A percentile compares a stretch with the other conserved stretches of the same genome.
Conservation (phyloP, 2,329 filamentous ascomycete species). For the Diplodia mutila region DNA sequence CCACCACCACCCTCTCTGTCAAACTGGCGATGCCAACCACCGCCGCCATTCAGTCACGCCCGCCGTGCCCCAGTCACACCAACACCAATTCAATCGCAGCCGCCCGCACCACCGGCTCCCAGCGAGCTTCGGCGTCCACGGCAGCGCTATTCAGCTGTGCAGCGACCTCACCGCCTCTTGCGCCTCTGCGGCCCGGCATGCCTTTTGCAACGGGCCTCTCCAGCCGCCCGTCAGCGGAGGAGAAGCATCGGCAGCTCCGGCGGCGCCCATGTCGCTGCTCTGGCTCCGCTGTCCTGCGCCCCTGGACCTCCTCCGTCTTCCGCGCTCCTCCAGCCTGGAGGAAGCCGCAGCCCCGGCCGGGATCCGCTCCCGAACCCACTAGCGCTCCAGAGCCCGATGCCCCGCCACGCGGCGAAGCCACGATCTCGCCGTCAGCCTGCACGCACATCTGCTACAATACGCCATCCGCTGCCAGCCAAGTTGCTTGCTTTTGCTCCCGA, state of each 20-base stretch:
- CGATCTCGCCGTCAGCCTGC: slow-evolving; percentile 19
- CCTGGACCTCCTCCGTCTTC: background rate
- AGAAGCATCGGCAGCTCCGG: background rate
- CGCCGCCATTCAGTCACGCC: too few species aligned
- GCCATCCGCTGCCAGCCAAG: background rate
- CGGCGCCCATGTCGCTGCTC: slow-evolving; percentile 1
- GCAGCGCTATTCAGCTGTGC: background rate
- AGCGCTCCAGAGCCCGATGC: slow-evolving; percentile 17
- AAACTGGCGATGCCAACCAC: background rate
- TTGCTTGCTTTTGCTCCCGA: background rate
- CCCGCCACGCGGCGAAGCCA: slow-evolving; percentile 24
- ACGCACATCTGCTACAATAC: slow-evolving; percentile 2
- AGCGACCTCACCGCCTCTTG: slow-evolving; percentile 19
- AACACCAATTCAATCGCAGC: background rate
- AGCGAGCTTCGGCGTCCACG: background rate
- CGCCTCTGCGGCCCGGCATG: slow-evolving; percentile 15
- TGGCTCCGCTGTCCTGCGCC: slow-evolving; percentile 1
- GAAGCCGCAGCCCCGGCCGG: slow-evolving; percentile 16
- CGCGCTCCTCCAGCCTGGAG: background rate
- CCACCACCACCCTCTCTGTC: background rate
- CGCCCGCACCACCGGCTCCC: background rate
- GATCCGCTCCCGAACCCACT: slow-evolving; percentile 13
- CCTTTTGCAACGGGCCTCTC: slow-evolving; percentile 14
- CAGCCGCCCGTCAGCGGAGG: background rate
- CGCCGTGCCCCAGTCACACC: background rate